These are phyloP conservation scores for Perkinsus chesapeaki DNA, from an alignment of 169 alveolate genomes.

Conservation along the genomic window DNA sequence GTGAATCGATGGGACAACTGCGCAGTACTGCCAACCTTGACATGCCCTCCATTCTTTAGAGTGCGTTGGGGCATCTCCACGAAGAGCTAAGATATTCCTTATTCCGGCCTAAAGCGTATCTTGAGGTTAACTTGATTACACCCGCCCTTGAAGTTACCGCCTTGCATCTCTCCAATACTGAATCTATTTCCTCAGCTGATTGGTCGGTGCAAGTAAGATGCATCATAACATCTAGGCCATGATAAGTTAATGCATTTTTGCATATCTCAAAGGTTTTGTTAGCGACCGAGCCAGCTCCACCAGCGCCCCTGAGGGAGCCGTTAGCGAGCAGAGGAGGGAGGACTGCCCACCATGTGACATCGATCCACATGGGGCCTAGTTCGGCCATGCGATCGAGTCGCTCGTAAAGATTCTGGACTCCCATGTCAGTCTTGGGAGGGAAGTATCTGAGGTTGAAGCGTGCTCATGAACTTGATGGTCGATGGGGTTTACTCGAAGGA, in stretches of 20 bases:
- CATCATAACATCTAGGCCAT: slow-evolving; percentile 58
- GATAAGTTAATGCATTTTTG: slow-evolving; percentile 32
- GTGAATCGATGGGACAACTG: slow-evolving; percentile 20
- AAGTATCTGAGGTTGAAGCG: slow-evolving; percentile 7
- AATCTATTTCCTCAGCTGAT: slow-evolving; percentile 29
- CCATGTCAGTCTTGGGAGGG: slow-evolving; percentile 59
- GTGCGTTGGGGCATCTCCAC: slow-evolving; percentile 62
- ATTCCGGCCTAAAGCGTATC: slow-evolving; percentile 33
- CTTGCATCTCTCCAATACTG: slow-evolving; percentile 23
- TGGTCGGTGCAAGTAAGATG: slow-evolving; percentile 56
- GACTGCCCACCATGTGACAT: slow-evolving; percentile 45
- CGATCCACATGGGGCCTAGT: slow-evolving; percentile 51
- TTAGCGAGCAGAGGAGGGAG: not conserved
- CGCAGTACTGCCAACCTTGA: not conserved
- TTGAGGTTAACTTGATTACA: not conserved
- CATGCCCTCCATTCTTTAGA: not conserved
- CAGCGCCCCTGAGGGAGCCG: slow-evolving; percentile 32
- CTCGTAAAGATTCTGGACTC: slow-evolving; percentile 41
- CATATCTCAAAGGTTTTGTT: slow-evolving; percentile 44
- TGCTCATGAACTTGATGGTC: not conserved
- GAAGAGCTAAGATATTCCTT: slow-evolving; percentile 44
- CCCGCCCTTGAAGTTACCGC: slow-evolving; percentile 16
- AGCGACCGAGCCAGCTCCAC: slow-evolving; percentile 35
- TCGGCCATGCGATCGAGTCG: slow-evolving; percentile 51
- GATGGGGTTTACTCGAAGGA: slow-evolving; percentile 33